Evolutionary conservation across 176 grass and related monocot genomes (phyloP).

Genomic region (Echinochloa phyllopogon): DNA sequence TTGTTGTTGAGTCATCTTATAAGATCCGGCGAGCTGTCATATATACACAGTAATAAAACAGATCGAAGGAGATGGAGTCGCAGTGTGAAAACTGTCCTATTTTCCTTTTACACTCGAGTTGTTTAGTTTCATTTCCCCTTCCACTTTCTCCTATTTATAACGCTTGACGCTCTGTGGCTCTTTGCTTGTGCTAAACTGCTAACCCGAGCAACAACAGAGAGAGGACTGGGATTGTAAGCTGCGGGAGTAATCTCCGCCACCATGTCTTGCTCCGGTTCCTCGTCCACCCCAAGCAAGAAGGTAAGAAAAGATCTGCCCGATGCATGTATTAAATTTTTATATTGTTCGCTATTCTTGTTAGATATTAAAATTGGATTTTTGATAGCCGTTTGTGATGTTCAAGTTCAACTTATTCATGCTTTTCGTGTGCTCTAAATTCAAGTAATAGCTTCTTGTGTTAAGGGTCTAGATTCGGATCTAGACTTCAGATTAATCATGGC

Average conservation of each 20-base stretch:
- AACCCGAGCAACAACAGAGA: neutral
- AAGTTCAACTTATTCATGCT: neutral
- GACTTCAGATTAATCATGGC: neutral
- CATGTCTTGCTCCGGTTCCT: slow-evolving; percentile 1
- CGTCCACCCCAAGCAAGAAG: neutral
- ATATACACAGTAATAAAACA: neutral
- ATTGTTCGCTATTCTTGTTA: neutral
- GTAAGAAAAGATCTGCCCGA: neutral
- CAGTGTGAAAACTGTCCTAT: neutral
- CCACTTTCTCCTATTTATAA: neutral
- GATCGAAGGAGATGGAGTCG: neutral
- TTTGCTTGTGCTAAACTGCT: neutral
- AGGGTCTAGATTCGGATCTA: neutral
- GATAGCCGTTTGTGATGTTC: neutral
- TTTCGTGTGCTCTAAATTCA: neutral
- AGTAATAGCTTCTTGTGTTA: neutral
- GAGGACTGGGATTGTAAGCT: neutral
- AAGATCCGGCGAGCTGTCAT: neutral
- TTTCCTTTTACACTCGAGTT: neutral
- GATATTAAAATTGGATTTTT: neutral
- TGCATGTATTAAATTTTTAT: too few species aligned
- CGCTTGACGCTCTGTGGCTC: neutral
- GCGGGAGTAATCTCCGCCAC: neutral
- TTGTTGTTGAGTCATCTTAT: neutral
- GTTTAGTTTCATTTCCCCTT: neutral